Evolutionary conservation across 768 basidiomycete genomes (phyloP).

Genomic region (Suillus hirtellus): DNA sequence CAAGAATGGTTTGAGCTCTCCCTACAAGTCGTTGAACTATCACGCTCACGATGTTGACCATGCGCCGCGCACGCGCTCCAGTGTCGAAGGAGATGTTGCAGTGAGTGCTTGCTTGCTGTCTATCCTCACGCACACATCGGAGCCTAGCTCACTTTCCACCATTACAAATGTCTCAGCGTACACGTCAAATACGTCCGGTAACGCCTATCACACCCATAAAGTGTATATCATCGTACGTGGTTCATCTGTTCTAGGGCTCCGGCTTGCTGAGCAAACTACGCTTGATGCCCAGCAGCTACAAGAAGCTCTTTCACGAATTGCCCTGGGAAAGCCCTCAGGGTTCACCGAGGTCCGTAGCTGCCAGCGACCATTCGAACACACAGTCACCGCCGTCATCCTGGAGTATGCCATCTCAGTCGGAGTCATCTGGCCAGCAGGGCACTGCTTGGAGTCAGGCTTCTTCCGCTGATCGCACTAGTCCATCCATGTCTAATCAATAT

Average conservation of each 20-base stretch:
- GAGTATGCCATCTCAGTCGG: conserved; percentile 39
- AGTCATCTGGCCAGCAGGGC: conserved; percentile 30
- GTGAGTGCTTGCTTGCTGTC: conserved; percentile 22
- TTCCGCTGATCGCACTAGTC: conserved; percentile 32
- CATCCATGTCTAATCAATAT: conserved; percentile 35
- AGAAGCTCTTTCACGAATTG: conserved; percentile 33
- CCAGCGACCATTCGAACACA: conserved; percentile 50
- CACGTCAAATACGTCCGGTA: conserved; percentile 34
- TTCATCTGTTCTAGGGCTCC: conserved; percentile 12
- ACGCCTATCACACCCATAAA: conserved; percentile 38
- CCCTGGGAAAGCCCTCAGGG: conserved; percentile 31
- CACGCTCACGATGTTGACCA: conserved; percentile 32
- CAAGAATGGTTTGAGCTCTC: conserved; percentile 41
- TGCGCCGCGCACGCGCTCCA: conserved; percentile 21
- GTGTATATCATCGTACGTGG: conserved; percentile 32
- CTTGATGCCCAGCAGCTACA: conserved; percentile 28
- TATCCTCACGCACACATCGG: conserved; percentile 10
- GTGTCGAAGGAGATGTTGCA: conserved; percentile 29
- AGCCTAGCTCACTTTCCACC: conserved; percentile 16
- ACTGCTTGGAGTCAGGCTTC: conserved; percentile 30
- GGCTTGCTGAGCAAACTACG: conserved; percentile 16
- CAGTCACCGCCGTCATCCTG: conserved; percentile 46
- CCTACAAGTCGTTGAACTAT: conserved; percentile 35
- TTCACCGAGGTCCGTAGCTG: conserved; percentile 34
- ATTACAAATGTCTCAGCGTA: conserved; percentile 21